Evolutionary conservation across 208 protist species (phyloP).

Genomic region (Leishmania braziliensis): DNA sequence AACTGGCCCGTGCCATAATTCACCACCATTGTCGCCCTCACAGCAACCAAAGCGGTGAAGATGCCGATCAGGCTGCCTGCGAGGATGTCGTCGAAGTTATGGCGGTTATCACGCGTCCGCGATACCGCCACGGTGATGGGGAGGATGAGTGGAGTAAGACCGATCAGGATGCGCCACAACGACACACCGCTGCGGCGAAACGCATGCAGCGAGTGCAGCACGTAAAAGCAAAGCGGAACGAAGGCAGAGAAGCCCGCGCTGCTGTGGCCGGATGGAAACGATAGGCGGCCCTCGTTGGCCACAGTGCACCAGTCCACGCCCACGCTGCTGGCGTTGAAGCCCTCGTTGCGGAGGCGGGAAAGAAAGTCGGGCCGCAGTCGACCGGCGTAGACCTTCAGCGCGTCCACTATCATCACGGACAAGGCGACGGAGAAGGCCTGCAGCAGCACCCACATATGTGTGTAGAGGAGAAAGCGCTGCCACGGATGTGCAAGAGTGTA

Average conservation of each 20-base stretch:
- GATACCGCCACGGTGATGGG: constrained; percentile 66
- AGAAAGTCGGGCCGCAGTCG: no score
- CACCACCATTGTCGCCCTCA: constrained; percentile 16
- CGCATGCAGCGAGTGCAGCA: constrained; percentile 54
- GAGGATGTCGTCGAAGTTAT: constrained; percentile 87
- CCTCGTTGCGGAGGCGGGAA: no score
- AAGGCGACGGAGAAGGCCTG: constrained; percentile 57
- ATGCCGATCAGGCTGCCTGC: constrained; percentile 49
- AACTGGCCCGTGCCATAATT: constrained; percentile 12
- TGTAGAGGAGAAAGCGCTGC: constrained; percentile 28
- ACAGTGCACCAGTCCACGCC: no score
- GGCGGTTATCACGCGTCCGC: constrained; percentile 75
- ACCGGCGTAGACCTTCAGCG: constrained; percentile 67
- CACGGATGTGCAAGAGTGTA: constrained; percentile 6
- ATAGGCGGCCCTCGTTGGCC: no score
- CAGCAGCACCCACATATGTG: constrained; percentile 60
- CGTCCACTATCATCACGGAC: constrained; percentile 44
- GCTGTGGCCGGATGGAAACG: constrained; percentile 92
- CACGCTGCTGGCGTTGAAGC: no score
- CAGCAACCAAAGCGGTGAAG: constrained; percentile 40
- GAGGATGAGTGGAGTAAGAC: constrained; percentile 54
- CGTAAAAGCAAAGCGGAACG: constrained; percentile 70
- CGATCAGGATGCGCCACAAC: constrained; percentile 39
- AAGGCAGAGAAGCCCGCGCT: constrained; percentile 79
- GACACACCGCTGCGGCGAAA: constrained; percentile 45